phyloP scores from a whole-genome alignment of 2,329 filamentous ascomycete genomes.

The Paecilomyces sp. region DNA sequence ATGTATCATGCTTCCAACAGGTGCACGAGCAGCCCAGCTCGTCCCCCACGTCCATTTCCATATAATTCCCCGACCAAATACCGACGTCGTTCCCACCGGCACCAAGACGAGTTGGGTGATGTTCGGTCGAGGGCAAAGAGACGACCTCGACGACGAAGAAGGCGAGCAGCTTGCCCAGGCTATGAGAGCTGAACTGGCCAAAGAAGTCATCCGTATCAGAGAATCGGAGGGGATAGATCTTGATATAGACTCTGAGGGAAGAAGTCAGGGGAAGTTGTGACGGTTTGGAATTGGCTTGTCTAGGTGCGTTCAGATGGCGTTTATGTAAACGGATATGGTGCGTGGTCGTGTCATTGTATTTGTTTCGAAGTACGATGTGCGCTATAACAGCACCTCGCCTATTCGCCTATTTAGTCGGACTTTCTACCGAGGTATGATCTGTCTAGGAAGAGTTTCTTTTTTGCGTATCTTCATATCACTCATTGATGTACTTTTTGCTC shows the following conservation, averaged over 20 bases:
- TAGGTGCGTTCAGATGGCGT: neutral
- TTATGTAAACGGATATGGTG: neutral
- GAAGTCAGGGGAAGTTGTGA: neutral
- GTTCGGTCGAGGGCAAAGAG: constrained; percentile 40
- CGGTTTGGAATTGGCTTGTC: neutral
- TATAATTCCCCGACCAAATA: constrained; percentile 69
- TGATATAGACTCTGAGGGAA: constrained; percentile 11
- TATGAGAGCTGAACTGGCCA: constrained; percentile 30
- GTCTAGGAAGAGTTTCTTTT: neutral
- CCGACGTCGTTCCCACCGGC: constrained; percentile 12
- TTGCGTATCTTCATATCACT: neutral
- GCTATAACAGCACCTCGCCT: neutral
- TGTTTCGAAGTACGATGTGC: neutral
- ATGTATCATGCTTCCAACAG: constrained; percentile 24
- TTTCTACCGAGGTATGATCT: neutral
- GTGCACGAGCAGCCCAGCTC: constrained; percentile 80
- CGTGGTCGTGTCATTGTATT: neutral
- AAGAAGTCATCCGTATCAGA: constrained; percentile 27
- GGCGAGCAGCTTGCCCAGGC: constrained; percentile 27
- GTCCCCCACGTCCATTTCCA: constrained; percentile 94
- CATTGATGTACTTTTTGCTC: neutral
- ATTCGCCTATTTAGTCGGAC: neutral
- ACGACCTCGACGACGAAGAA: constrained; percentile 42
- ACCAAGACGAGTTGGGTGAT: constrained; percentile 32
- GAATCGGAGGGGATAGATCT: constrained; percentile 31